Percentiles rank a stretch among this genome's conserved stretches.
Conservation (phyloP, 192 early-diverging fungal species). For the Glomus cerebriforme region DNA sequence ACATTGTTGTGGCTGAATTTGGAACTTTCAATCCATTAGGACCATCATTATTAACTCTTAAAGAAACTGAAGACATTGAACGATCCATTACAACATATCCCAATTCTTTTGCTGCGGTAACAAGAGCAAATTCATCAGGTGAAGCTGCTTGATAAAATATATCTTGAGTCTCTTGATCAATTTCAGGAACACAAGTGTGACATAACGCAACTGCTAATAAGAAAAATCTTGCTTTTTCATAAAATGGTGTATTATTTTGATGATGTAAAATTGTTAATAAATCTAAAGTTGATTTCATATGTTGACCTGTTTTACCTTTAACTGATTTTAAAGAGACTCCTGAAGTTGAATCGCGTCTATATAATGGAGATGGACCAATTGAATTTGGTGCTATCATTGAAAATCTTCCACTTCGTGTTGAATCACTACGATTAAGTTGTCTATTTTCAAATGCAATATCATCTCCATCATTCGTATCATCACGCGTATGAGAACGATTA, state of each 20-base stretch:
- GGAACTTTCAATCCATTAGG: slow-evolving; percentile 36
- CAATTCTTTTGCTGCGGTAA: slow-evolving; percentile 76
- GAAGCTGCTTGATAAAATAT: slow-evolving; percentile 79
- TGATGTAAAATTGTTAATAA: slow-evolving; percentile 20
- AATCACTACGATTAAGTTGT: not conserved
- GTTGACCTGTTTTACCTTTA: not conserved
- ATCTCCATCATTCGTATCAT: not conserved
- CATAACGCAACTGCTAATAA: slow-evolving; percentile 77
- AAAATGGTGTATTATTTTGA: slow-evolving; percentile 24
- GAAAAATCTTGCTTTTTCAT: slow-evolving; percentile 61
- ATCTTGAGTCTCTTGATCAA: slow-evolving; percentile 55
- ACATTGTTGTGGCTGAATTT: slow-evolving; percentile 17
- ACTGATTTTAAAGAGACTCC: not conserved
- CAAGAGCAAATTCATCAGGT: slow-evolving; percentile 84
- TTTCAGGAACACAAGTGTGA: slow-evolving; percentile 80
- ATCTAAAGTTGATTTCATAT: slow-evolving; percentile 5
- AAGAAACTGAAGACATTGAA: slow-evolving; percentile 49
- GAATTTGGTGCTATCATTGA: slow-evolving; percentile 28
- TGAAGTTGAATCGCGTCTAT: slow-evolving; percentile 8
- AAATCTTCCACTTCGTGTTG: slow-evolving; percentile 10
- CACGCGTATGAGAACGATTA: not conserved
- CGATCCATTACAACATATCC: slow-evolving; percentile 68
- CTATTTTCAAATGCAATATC: not conserved
- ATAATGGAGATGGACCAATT: slow-evolving; percentile 11
- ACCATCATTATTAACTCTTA: slow-evolving; percentile 38